phyloP scores from a whole-genome alignment of 345 rosid genomes.

The Lepidium didymum region DNA sequence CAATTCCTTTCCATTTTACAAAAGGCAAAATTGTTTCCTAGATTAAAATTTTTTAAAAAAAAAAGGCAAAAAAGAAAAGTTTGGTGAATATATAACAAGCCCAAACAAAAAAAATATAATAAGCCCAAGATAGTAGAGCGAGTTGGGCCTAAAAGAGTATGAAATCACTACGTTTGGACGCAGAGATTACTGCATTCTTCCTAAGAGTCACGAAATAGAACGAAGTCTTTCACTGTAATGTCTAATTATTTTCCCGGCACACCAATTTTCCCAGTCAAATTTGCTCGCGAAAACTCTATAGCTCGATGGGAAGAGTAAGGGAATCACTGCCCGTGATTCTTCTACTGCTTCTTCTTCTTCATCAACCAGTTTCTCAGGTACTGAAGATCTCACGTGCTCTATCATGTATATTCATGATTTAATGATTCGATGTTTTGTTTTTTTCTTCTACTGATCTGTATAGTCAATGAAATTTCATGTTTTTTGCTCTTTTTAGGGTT shows the following conservation, averaged over 20 bases:
- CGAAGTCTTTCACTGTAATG: no score
- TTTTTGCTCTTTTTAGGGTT: slow-evolving; percentile 21
- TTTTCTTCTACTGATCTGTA: background rate
- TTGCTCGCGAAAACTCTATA: background rate
- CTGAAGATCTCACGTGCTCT: background rate
- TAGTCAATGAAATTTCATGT: background rate
- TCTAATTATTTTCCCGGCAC: background rate
- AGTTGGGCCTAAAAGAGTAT: background rate
- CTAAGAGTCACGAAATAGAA: no score
- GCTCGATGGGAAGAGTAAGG: slow-evolving; percentile 25
- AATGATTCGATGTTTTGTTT: background rate
- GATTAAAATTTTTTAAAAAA: background rate
- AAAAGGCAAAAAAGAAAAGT: background rate
- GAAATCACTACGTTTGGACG: background rate
- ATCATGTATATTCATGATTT: background rate
- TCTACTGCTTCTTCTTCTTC: slow-evolving; percentile 7
- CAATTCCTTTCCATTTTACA: background rate
- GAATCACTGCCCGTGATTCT: slow-evolving; percentile 14
- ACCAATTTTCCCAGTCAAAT: background rate
- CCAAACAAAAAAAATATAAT: background rate
- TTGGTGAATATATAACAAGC: background rate
- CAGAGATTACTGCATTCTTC: background rate
- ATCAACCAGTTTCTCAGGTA: slow-evolving; percentile 32
- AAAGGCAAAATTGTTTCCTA: background rate
- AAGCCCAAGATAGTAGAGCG: background rate